These are phyloP conservation scores for Arctium minus DNA, from an alignment of 129 eudicot species.

Conservation along the genomic window DNA sequence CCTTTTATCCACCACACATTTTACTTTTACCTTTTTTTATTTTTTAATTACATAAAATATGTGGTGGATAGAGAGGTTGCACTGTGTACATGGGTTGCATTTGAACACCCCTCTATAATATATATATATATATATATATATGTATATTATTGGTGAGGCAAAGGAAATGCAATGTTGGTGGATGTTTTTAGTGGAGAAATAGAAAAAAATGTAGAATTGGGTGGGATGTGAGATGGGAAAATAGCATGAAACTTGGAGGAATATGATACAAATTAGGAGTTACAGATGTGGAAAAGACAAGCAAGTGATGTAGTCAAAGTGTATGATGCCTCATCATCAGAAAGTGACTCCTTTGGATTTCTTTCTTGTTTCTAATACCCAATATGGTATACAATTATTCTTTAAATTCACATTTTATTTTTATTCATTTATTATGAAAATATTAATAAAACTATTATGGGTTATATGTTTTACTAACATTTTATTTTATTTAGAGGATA, in stretches of 20 bases:
- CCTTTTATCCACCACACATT: too few species aligned
- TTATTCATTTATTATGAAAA: not conserved
- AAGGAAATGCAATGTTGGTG: slow-evolving; percentile 7
- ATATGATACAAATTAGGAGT: slow-evolving; percentile 14
- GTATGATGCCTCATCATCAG: slow-evolving; percentile 10
- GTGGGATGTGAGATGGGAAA: not conserved
- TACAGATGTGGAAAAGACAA: slow-evolving; percentile 18
- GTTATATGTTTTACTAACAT: not conserved
- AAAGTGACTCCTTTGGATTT: slow-evolving; percentile 19
- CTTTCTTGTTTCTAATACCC: slow-evolving; percentile 4
- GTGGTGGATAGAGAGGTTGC: too few species aligned
- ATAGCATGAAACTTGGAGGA: slow-evolving; percentile 2
- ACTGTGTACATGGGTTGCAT: too few species aligned
- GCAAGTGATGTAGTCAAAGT: slow-evolving; percentile 18
- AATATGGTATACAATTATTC: not conserved
- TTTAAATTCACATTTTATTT: not conserved
- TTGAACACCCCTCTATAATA: too few species aligned
- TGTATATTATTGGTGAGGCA: not conserved
- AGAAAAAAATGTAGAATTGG: slow-evolving; percentile 1
- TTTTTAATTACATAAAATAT: too few species aligned
- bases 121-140: too few species aligned
- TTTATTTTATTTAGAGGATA: not conserved
- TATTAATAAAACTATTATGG: not conserved
- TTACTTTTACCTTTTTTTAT: too few species aligned
- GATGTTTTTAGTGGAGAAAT: slow-evolving; percentile 7